Conservation (phyloP, 2,329 filamentous ascomycete genomes). For the Trichoderma sp. region DNA sequence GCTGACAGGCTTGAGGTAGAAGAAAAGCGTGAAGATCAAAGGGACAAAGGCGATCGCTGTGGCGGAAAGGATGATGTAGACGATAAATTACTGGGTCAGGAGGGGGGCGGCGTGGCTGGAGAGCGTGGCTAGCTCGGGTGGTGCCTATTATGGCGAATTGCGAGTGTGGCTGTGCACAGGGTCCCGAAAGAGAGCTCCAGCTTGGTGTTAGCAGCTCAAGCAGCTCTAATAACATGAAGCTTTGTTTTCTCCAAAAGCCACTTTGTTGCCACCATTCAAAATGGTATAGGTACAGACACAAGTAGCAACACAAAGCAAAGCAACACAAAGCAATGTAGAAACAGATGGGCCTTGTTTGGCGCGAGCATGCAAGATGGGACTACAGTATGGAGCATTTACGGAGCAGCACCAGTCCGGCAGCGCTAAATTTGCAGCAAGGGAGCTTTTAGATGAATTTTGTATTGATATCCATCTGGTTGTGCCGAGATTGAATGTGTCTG, state of each 20-base stretch:
- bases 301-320: neutral
- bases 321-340: neutral
- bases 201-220: too few relatives aligned
- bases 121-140: neutral
- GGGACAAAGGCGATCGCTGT: slow-evolving; percentile 18
- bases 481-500: neutral
- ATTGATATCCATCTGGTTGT: neutral
- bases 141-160: neutral
- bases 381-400: neutral
- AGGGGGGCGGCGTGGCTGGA: slow-evolving; percentile 17
- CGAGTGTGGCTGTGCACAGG: slow-evolving; percentile 6
- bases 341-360: neutral
- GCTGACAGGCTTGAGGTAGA: neutral
- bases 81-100: slow-evolving; percentile 19
- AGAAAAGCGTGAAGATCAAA: neutral
- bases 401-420: neutral
- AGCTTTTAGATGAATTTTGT: neutral
- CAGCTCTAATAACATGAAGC: neutral
- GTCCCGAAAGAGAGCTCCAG: too few relatives aligned
- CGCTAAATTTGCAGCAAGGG: neutral
- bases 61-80: slow-evolving; percentile 20
- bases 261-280: neutral
- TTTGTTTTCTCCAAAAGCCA: neutral
- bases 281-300: neutral
- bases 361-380: neutral